phyloP scores from a whole-genome alignment of 345 rosid genomes.

The Ceriops decandra region DNA sequence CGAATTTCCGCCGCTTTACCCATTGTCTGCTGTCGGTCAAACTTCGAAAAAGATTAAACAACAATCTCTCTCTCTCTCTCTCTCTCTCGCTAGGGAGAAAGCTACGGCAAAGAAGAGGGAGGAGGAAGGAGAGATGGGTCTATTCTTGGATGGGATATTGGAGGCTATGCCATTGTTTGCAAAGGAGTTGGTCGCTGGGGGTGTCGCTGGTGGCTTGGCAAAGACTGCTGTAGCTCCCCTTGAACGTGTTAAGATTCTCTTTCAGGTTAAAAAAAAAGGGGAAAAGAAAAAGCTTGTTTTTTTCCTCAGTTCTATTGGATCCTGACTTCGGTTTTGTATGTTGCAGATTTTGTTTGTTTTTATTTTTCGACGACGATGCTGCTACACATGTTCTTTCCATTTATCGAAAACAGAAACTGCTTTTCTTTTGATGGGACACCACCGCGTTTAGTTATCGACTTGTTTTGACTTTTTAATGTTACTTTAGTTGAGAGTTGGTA shows the following conservation, averaged over 20 bases:
- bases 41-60: background rate
- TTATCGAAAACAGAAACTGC: no score
- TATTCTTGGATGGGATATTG: slow-evolving; percentile 42
- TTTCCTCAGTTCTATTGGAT: background rate
- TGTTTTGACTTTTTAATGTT: slow-evolving; percentile 3
- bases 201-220: slow-evolving; percentile 85
- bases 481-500: no score
- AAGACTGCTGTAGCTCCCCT: slow-evolving; percentile 89
- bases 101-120: slow-evolving; percentile 47
- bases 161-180: slow-evolving; percentile 74
- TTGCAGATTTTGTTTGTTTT: no score
- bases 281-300: background rate
- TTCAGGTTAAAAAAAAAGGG: slow-evolving; percentile 52
- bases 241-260: slow-evolving; percentile 87
- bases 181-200: slow-evolving; percentile 84
- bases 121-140: slow-evolving; percentile 47
- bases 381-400: background rate
- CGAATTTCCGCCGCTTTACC: background rate
- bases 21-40: no score
- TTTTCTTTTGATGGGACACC: no score
- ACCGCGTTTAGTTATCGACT: background rate
- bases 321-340: background rate
- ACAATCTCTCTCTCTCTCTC: slow-evolving; percentile 19
- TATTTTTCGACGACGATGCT: no score
- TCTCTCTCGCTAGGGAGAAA: slow-evolving; percentile 13